Evolutionary conservation across 495 filamentous ascomycete species (phyloP), one percentile per base, ranked within the genome.

Genomic region (Aspergillus ellipticus): DNA sequence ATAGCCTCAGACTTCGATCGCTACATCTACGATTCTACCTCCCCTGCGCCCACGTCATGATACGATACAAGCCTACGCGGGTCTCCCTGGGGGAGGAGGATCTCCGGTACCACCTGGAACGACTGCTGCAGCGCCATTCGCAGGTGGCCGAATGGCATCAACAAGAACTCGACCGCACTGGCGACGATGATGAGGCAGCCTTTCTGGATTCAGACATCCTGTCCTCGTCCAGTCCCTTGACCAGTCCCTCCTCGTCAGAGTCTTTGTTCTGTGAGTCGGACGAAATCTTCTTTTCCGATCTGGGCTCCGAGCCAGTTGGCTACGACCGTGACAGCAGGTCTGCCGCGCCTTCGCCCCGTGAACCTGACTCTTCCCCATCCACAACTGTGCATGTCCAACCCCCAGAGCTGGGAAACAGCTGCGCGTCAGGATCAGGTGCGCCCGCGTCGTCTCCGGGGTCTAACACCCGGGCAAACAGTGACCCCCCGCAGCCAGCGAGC

Each of bases 41-140:
- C 11, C 15, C 24, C 17, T 42, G 8, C 51, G 16, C 19, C 15
- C 33, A 15, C 4, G 55, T 13, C 51, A 87, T 87, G 85, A 69
- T 88, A 46, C 79, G 84, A 56, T 66, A 78, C 21, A 65, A 68
- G 35, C 77, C 79, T 10, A 83, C 82, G 0, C 66, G 73, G 31
- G 78, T 88, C 60, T 67, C 68, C 7, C 63, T 87, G 37, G 77
- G 75, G 26, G 74, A 78, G 31, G 66, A 73, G 11, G 85, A 88
- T 62, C 61, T 88, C 26, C 68, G 62, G 16, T 60, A 54, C 42
- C 61, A 63, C 17, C 56, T 75, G 24, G 55, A 63, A 22, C 58
- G 57, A 10, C 59, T 65, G 43, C 54, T 59, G 31, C 39, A 55
- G 11, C 66, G 53, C 15, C 50, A 58, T 47, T 51, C 57, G 11